A percentile compares a stretch with the other conserved stretches of the same genome.
These are phyloP conservation scores for Chlamydomonas sphaeroides DNA, from an alignment of 139 green algal species.

Conservation along the genomic window DNA sequence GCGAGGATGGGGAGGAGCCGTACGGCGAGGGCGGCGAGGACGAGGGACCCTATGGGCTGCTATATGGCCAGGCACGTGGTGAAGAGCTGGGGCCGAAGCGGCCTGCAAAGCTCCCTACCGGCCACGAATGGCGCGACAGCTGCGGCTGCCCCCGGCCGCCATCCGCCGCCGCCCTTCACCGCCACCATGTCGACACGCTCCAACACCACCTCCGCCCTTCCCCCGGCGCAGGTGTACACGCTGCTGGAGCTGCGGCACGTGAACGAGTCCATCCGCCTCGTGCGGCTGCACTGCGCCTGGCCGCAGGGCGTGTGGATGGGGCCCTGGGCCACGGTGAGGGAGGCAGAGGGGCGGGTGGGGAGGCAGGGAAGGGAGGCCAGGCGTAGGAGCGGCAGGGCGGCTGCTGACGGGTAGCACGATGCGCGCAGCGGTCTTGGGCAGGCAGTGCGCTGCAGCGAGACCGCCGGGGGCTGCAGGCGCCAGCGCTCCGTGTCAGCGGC, in stretches of 20 bases:
- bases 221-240: constrained; percentile 34
- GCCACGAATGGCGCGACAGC: too few species aligned
- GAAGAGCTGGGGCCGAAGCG: too few species aligned
- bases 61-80: too few species aligned
- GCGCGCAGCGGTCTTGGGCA: too few species aligned
- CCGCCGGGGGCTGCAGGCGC: too few species aligned
- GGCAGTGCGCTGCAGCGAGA: too few species aligned
- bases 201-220: not conserved
- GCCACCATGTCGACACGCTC: too few species aligned
- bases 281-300: constrained; percentile 65
- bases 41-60: constrained; percentile 13
- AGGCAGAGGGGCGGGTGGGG: not conserved
- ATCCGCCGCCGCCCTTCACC: too few species aligned
- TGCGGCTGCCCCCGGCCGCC: too few species aligned
- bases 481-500: too few species aligned
- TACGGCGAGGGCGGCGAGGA: not conserved
- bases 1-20: not conserved
- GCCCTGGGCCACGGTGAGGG: constrained; percentile 34
- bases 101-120: too few species aligned
- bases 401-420: not conserved
- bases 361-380: not conserved
- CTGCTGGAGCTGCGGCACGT: constrained; percentile 36
- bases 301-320: constrained; percentile 49
- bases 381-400: not conserved
- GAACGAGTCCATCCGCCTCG: constrained; percentile 39